These are phyloP conservation scores for Fusarium humuli DNA, from an alignment of 2,329 filamentous ascomycete genomes.

Conservation along the genomic window DNA sequence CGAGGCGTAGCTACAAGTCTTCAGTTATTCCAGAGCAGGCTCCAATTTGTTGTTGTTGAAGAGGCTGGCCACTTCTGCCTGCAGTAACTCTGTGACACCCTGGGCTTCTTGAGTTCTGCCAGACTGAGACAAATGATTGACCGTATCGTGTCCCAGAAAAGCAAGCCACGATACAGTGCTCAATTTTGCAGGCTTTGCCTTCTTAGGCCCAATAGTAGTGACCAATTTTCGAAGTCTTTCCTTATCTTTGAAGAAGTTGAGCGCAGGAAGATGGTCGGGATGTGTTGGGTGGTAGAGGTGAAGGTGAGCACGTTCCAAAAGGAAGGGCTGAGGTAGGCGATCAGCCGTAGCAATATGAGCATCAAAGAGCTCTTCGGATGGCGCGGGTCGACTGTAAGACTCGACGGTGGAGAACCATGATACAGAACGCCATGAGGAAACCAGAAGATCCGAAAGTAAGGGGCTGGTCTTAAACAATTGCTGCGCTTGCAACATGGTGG, in stretches of 20 bases:
- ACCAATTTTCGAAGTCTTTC: conserved; percentile 48
- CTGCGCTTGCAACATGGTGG: conserved; percentile 60
- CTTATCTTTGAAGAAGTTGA: conserved; percentile 58
- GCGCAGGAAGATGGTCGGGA: conserved; percentile 60
- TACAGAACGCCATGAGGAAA: conserved; percentile 59
- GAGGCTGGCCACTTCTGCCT: conserved; percentile 50
- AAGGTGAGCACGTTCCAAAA: conserved; percentile 64
- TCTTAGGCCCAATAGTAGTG: conserved; percentile 41
- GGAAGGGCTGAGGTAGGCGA: conserved; percentile 52
- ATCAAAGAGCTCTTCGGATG: conserved; percentile 64
- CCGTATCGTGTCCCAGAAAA: conserved; percentile 60
- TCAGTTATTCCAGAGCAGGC: conserved; percentile 32
- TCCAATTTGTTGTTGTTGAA: conserved; percentile 41
- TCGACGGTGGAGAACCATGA: conserved; percentile 66
- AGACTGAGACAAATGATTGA: conserved; percentile 57
- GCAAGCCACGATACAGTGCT: conserved; percentile 52
- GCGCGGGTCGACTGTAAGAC: conserved; percentile 58
- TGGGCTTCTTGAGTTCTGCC: conserved; percentile 58
- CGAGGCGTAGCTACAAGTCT: not conserved
- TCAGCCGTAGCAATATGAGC: conserved; percentile 62
- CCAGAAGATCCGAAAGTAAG: conserved; percentile 53
- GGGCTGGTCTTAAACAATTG: conserved; percentile 54
- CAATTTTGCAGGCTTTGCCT: conserved; percentile 47
- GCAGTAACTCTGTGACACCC: conserved; percentile 54
- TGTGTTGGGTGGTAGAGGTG: conserved; percentile 65